A percentile compares a stretch with the other conserved stretches of the same genome.
Evolutionary conservation across 2,329 filamentous ascomycete species (phyloP).

Genomic region (Arthrobotrys sphaeroides): DNA sequence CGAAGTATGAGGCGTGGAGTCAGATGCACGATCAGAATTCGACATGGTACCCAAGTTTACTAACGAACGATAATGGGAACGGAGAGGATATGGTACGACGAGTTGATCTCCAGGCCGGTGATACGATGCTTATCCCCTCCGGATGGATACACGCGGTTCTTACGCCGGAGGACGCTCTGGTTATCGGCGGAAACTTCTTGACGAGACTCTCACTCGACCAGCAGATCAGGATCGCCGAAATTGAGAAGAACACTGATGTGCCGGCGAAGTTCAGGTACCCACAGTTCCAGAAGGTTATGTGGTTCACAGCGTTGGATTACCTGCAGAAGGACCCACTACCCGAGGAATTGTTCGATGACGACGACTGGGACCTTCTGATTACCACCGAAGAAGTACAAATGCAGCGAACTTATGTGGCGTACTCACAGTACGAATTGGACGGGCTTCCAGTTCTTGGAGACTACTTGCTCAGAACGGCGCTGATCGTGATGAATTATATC

Average conservation of each 20-base stretch:
- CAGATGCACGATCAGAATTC: conserved; percentile 73
- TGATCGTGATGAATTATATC: conserved; percentile 56
- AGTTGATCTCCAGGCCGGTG: conserved; percentile 70
- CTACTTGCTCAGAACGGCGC: conserved; percentile 56
- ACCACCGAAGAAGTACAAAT: conserved; percentile 71
- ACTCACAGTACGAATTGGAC: conserved; percentile 57
- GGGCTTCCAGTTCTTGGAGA: conserved; percentile 56
- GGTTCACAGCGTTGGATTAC: conserved; percentile 73
- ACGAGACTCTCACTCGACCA: conserved; percentile 73
- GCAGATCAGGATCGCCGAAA: conserved; percentile 72
- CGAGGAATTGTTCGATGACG: conserved; percentile 66
- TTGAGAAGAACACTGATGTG: conserved; percentile 74
- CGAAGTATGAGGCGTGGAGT: conserved; percentile 77
- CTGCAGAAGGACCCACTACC: conserved; percentile 73
- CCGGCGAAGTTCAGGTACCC: conserved; percentile 74
- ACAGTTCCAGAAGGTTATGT: conserved; percentile 75
- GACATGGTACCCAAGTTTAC: conserved; percentile 62
- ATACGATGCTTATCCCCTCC: conserved; percentile 76
- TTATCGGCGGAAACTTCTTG: conserved; percentile 76
- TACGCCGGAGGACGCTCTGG: conserved; percentile 74
- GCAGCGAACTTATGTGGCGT: conserved; percentile 66
- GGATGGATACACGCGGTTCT: conserved; percentile 78
- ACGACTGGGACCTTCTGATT: conserved; percentile 68
- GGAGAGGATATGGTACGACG: conserved; percentile 36
- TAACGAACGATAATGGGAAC: conserved; percentile 41